A percentile compares a stretch with the other conserved stretches of the same genome.
Conservation (phyloP, 495 filamentous ascomycete genomes). For the Extremus antarcticus region DNA sequence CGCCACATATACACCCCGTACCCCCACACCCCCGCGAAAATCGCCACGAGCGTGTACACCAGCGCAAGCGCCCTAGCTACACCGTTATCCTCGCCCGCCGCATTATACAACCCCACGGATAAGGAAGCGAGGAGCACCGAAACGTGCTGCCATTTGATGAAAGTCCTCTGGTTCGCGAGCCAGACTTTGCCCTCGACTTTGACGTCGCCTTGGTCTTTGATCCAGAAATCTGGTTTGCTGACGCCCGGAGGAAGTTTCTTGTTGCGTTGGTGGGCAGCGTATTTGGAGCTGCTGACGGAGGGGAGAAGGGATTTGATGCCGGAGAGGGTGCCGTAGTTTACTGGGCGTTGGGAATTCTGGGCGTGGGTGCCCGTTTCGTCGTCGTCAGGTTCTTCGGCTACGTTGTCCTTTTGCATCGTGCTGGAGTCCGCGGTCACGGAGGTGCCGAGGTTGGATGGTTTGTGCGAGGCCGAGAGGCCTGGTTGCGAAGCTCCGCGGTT, state of each 20-base stretch:
- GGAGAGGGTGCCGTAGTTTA: slow-evolving; percentile 15
- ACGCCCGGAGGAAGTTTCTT: slow-evolving; percentile 66
- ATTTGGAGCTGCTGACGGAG: slow-evolving; percentile 61
- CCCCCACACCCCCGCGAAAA: slow-evolving; percentile 79
- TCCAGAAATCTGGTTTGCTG: slow-evolving; percentile 65
- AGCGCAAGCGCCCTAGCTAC: slow-evolving; percentile 66
- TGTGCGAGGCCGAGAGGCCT: not conserved
- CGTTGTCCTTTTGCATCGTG: slow-evolving; percentile 17
- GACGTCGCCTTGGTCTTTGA: slow-evolving; percentile 86
- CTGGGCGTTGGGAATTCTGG: slow-evolving; percentile 18
- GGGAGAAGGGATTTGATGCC: slow-evolving; percentile 51
- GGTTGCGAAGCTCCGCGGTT: not conserved
- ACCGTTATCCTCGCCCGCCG: slow-evolving; percentile 58
- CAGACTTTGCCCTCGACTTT: slow-evolving; percentile 94
- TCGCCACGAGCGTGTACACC: slow-evolving; percentile 69
- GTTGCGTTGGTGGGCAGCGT: slow-evolving; percentile 42
- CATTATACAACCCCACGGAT: slow-evolving; percentile 76
- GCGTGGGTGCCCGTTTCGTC: slow-evolving; percentile 31
- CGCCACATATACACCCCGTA: slow-evolving; percentile 69
- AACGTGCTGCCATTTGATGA: slow-evolving; percentile 96
- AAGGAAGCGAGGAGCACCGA: slow-evolving; percentile 72
- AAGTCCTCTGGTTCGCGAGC: slow-evolving; percentile 95
- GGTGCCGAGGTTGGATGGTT: slow-evolving; percentile 6
- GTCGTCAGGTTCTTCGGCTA: slow-evolving; percentile 32
- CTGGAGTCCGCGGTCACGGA: not conserved